Conservation (phyloP, 306 rosid species). For the Rosa rugosa region DNA sequence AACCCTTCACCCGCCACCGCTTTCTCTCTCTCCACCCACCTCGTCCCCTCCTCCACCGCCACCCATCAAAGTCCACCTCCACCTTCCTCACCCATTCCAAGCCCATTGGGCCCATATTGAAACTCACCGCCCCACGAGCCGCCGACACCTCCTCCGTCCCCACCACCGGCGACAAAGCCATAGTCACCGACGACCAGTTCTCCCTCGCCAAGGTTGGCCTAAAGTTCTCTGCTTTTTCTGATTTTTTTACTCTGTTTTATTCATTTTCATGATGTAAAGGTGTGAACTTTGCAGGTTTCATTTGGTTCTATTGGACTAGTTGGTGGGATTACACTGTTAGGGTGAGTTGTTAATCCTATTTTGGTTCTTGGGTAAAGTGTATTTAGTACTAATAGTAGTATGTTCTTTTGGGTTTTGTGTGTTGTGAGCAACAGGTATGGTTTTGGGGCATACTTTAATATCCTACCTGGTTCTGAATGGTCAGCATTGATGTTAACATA, state of each 20-base stretch:
- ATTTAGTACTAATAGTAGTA: not conserved
- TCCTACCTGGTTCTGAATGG: conserved; percentile 98
- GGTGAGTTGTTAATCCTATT: conserved; percentile 44
- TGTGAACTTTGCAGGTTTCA: conserved; percentile 57
- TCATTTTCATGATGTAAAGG: not conserved
- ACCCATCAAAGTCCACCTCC: conserved; percentile 13
- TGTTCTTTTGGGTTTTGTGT: not conserved
- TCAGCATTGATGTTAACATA: conserved; percentile 93
- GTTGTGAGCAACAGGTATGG: conserved; percentile 59
- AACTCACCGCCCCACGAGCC: conserved; percentile 43
- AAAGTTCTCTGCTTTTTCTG: not conserved
- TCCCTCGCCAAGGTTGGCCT: conserved; percentile 61
- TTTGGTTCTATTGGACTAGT: conserved; percentile 80
- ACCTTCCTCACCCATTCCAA: conserved; percentile 22
- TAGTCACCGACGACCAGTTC: conserved; percentile 63
- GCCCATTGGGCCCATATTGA: conserved; percentile 17
- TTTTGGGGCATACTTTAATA: conserved; percentile 90
- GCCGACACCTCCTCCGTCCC: conserved; percentile 59
- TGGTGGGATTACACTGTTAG: conserved; percentile 71
- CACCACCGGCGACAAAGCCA: conserved; percentile 32
- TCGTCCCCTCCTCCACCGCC: conserved; percentile 1
- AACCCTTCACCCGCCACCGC: conserved; percentile 23
- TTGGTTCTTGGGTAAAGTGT: conserved; percentile 1
- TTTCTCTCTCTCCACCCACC: conserved; percentile 23
- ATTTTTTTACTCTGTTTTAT: not conserved